phyloP scores from a whole-genome alignment of 2,329 filamentous ascomycete species.

The Plenodomus biglobosus region DNA sequence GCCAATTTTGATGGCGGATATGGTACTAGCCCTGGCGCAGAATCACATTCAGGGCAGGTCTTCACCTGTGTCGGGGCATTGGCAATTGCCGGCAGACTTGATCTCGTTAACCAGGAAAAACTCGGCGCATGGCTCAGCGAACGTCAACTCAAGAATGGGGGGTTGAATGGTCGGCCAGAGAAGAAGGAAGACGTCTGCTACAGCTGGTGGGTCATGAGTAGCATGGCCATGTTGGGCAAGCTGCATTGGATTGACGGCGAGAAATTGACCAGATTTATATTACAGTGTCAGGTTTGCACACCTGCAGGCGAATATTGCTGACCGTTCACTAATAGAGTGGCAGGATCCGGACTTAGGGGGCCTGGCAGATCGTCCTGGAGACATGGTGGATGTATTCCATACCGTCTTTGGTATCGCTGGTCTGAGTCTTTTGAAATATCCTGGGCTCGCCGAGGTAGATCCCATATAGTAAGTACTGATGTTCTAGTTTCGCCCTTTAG shows the following conservation, averaged over 20 bases:
- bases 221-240: slow-evolving; percentile 82
- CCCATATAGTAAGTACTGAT: slow-evolving; percentile 71
- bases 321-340: background rate
- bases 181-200: slow-evolving; percentile 98
- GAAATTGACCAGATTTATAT: slow-evolving; percentile 77
- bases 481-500: background rate
- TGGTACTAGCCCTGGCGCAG: slow-evolving; percentile 83
- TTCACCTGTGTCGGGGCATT: slow-evolving; percentile 91
- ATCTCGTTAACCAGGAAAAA: slow-evolving; percentile 79
- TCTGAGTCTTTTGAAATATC: slow-evolving; percentile 77
- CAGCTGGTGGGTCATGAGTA: slow-evolving; percentile 97
- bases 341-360: slow-evolving; percentile 78
- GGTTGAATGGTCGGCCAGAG: slow-evolving; percentile 90
- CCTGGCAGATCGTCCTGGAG: slow-evolving; percentile 83
- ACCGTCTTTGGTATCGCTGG: slow-evolving; percentile 88
- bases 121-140: slow-evolving; percentile 91
- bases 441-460: slow-evolving; percentile 77
- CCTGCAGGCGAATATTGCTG: background rate
- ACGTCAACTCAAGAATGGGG: slow-evolving; percentile 81
- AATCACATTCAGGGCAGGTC: slow-evolving; percentile 93
- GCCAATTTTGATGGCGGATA: slow-evolving; percentile 95
- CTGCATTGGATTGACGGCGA: slow-evolving; percentile 91
- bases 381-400: slow-evolving; percentile 98
- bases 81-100: slow-evolving; percentile 77
- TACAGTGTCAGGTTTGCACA: slow-evolving; percentile 70